Conservation (phyloP, 345 rosid genomes). For the Zanthoxylum bungeanum region DNA sequence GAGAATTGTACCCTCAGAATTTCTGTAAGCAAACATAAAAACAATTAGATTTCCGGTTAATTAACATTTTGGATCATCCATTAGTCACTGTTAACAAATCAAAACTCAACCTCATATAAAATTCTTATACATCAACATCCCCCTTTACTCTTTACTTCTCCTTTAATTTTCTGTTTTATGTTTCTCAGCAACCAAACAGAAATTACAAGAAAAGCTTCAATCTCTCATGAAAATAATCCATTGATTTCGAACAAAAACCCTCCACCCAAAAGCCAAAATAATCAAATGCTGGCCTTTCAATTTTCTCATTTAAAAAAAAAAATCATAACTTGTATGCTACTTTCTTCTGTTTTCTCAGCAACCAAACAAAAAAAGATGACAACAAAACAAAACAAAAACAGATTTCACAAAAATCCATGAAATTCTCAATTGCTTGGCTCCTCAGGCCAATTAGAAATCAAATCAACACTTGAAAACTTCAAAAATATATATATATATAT, state of each 20-base stretch:
- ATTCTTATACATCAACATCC: background rate
- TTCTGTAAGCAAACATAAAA: slow-evolving; percentile 34
- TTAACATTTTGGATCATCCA: too few relatives aligned
- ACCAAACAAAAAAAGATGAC: slow-evolving; percentile 33
- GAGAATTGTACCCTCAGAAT: slow-evolving; percentile 44
- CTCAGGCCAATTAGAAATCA: too few relatives aligned
- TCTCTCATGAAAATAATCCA: background rate
- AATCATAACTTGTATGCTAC: too few relatives aligned
- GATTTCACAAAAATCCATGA: too few relatives aligned
- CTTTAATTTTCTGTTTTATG: background rate
- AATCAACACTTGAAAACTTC: too few relatives aligned
- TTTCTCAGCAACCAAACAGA: slow-evolving; percentile 34
- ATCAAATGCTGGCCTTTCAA: background rate
- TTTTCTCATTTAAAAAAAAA: background rate
- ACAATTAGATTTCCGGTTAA: background rate
- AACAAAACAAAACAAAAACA: too few relatives aligned
- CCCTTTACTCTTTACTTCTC: background rate
- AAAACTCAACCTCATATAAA: slow-evolving; percentile 1
- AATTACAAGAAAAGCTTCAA: slow-evolving; percentile 1
- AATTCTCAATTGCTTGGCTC: too few relatives aligned
- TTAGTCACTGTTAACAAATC: background rate
- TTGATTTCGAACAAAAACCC: background rate
- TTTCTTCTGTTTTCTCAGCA: slow-evolving; percentile 20
- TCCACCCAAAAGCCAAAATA: background rate
- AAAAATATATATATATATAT: too few relatives aligned